phyloP scores from a whole-genome alignment of 2,329 filamentous ascomycete species.

The Eurotiales sp. region DNA sequence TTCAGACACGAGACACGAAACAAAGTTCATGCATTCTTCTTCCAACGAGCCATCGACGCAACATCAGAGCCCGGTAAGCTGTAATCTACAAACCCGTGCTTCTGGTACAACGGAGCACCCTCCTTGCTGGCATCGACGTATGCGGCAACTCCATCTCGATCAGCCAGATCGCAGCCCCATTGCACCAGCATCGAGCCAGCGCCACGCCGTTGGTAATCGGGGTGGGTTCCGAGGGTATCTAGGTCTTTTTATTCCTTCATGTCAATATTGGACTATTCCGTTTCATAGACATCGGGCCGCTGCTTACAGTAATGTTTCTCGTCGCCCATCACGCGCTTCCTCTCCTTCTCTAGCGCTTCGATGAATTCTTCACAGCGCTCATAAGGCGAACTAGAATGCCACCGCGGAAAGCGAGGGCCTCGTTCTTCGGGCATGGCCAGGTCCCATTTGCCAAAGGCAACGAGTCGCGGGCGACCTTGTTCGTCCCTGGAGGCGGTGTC shows the following conservation, averaged over 20 bases:
- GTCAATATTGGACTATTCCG: conserved; percentile 4
- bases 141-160: conserved; percentile 28
- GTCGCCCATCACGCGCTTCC: conserved; percentile 23
- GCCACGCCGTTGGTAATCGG: conserved; percentile 40
- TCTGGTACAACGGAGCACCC: conserved; percentile 37
- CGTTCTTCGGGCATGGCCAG: conserved; percentile 21
- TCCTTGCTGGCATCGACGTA: conserved; percentile 38
- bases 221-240: conserved; percentile 38
- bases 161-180: conserved; percentile 37
- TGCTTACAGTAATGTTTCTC: conserved; percentile 26
- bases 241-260: conserved; percentile 28
- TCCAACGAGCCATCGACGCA: conserved; percentile 14
- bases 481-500: conserved; percentile 18
- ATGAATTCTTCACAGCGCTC: conserved; percentile 21
- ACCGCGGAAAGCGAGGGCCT: conserved; percentile 26
- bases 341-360: conserved; percentile 18
- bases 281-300: neutral
- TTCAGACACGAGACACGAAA: neutral
- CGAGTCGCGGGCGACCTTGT: conserved; percentile 16
- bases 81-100: conserved; percentile 37
- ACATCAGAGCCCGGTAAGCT: conserved; percentile 13
- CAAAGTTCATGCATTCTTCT: conserved; percentile 14
- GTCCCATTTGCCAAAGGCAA: conserved; percentile 31
- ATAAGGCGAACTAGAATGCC: conserved; percentile 21
- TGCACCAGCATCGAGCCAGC: conserved; percentile 38